Base-by-base conservation (phyloP, 1,139 yeast species). In the Taiozyma sp. region DNA sequence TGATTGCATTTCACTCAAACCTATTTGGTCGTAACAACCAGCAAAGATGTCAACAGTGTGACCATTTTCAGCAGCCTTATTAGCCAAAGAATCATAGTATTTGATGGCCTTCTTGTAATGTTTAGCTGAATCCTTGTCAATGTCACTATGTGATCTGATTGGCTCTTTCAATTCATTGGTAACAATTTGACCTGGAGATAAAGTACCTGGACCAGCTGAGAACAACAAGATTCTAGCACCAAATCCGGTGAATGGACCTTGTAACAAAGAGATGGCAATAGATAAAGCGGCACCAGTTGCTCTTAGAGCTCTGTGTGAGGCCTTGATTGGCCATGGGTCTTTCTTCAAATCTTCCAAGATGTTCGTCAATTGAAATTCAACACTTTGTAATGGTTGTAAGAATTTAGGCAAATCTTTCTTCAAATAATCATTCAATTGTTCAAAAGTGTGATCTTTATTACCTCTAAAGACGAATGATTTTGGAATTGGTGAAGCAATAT, bases 21-120 rank as follows among this genome's bases (percentile, higher is more conserved):
- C 99, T 58, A 92, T 88, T 76, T 93, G 99, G 72, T 93, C 99
- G 68, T 91, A 92, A 72, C 97, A 91, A 54, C 99, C 99, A 41
- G 96, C 98, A 72, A 91, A 92, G 49, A 93, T 83, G 70, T 93
- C 99, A 50, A 93, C 84, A 27, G 95, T 82, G 65, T 91, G 97
- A 28, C 95, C 89, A 66, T 89, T 87, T 50, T 81, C 79, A 32
- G 88, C 74, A 14, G 85, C 85, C 60, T 87, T 87, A 51, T 83
- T 80, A 41, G 96, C 89, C 48, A 93, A 69, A 30, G 78, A 75
- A 58, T 89, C 96, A 70, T 92, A 95, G 66, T 83, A 92, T 70
- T 90, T 87, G 62, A 78, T 79, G 3, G 99, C 97, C 70, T 90
- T 89, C 68, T 91, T 89, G 74, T 86, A 89, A 70, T 93, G 97